Evolutionary conservation across 495 filamentous ascomycete species (phyloP).

Genomic region (Penicillium dipodomyicola): DNA sequence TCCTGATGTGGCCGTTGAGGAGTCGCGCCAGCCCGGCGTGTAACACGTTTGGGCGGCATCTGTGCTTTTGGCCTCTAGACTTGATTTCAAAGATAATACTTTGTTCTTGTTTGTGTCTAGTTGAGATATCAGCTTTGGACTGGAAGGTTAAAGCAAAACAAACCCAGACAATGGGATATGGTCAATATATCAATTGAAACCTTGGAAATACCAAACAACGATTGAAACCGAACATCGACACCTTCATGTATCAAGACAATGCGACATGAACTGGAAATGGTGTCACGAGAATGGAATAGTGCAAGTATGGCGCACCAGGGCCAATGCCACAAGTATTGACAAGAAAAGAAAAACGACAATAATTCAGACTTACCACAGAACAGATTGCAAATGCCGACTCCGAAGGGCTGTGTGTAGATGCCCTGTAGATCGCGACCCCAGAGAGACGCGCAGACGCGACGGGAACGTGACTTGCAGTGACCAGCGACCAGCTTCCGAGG

Average conservation of each 20-base stretch:
- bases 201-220: neutral
- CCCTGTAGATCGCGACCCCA: slow-evolving; percentile 23
- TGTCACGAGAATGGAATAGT: neutral
- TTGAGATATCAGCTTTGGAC: slow-evolving; percentile 5
- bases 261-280: slow-evolving; percentile 1
- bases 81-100: neutral
- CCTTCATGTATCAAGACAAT: neutral
- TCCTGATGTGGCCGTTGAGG: slow-evolving; percentile 1
- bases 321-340: neutral
- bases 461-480: slow-evolving; percentile 25
- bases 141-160: neutral
- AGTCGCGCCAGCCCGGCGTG: slow-evolving; percentile 8
- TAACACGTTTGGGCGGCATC: slow-evolving; percentile 32
- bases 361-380: neutral
- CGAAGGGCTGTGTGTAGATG: neutral
- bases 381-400: neutral
- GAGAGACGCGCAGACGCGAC: slow-evolving; percentile 33
- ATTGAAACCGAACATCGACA: neutral
- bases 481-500: neutral
- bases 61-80: neutral
- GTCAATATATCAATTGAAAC: neutral
- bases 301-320: neutral
- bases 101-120: slow-evolving; percentile 1
- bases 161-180: neutral
- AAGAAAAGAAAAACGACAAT: neutral